Base-by-base conservation (phyloP, 345 rosid species). In the Kandelia obovata region DNA sequence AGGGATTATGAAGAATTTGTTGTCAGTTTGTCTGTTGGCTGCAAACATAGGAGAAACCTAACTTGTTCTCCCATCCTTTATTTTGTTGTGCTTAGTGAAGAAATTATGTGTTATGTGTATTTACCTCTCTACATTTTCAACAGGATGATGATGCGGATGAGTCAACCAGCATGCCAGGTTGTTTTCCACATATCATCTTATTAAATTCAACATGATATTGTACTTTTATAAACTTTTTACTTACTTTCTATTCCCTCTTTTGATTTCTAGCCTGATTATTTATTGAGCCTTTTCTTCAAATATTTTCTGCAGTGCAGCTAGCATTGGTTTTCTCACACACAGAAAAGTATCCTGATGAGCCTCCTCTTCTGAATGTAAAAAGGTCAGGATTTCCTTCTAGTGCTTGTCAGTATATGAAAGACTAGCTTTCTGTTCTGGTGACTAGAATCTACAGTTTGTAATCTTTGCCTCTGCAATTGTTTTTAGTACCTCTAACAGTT, bases 261-360 rank as follows among this genome's bases (percentile, higher is more conserved):
- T 27, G 62, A 28, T 77, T 19, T 37, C 72, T 27, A 39, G 57
- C 52, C 61, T 66, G 53, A 6, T 37, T 32, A 30, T 63, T 47
- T 63, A 58, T 6, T 65, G 56, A 68, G 56, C 59, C 58, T 23
- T 66, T 82, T 66, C 73, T 55, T 31, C 39, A 71, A 67, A 55
- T 70, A 62, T 70, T 53, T 75, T 92, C 83, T 43, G 49, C 97
- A 95, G 99, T 87, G 85, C 79, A 82, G 84, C 83, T 95, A 57
- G 99, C 82, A 77, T 84, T 95, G 80, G 73, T 92, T 81, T 95
- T 95, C 81, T 79, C 96, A 0, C 99, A 95, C 85, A 85, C 97
- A 17, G 91, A 88, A 77, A 86, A 83, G 55, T 95, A 95, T 72
- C 99, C 99, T 0, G 99, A 92, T 59, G 97, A 90, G 68, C 84